Evolutionary conservation across 345 rosid species (phyloP).

Genomic region (Carallia pectinifolia): DNA sequence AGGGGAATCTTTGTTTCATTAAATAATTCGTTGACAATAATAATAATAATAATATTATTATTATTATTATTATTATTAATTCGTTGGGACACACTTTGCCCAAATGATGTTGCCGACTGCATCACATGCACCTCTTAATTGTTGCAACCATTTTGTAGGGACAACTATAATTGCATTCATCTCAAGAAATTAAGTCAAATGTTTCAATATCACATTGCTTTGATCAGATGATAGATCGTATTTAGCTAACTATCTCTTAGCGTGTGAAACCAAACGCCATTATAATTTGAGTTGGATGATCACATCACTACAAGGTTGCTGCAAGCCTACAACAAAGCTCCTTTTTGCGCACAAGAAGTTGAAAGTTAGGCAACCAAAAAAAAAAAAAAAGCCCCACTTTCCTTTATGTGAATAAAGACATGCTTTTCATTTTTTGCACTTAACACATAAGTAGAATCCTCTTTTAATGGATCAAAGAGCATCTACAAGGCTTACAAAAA

Average conservation of each 20-base stretch:
- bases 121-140: constrained; percentile 11
- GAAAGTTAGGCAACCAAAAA: background rate
- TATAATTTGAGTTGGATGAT: background rate
- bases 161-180: background rate
- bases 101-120: background rate
- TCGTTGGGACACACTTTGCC: background rate
- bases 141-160: constrained; percentile 9
- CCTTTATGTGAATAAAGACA: too few species aligned
- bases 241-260: background rate
- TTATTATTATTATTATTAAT: too few species aligned
- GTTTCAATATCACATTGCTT: background rate
- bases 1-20: constrained; percentile 2
- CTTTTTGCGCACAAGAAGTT: background rate
- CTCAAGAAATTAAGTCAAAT: background rate
- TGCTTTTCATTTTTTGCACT: too few species aligned
- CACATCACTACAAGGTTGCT: background rate
- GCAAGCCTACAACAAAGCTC: background rate
- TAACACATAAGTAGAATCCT: too few species aligned
- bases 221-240: background rate
- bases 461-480: too few species aligned
- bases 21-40: background rate
- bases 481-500: too few species aligned
- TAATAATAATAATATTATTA: too few species aligned
- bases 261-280: background rate
- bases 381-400: background rate